A percentile compares a stretch with the other conserved stretches of the same genome.
Evolutionary conservation across 257 asterid genomes (phyloP).

Genomic region (Gentiana straminea): DNA sequence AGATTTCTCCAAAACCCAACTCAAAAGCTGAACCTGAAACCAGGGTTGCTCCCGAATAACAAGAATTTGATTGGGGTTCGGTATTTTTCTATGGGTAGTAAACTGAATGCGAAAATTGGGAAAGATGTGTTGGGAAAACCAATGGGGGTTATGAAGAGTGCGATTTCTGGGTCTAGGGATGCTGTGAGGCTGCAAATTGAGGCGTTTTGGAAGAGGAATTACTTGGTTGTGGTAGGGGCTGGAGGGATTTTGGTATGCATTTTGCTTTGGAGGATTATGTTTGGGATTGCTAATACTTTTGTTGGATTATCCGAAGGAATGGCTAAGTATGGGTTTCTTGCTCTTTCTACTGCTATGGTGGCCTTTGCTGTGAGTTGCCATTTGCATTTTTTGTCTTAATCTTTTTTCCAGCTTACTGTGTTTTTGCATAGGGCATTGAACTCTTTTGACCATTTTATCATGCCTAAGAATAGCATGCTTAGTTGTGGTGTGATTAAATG

Average conservation of each 20-base stretch:
- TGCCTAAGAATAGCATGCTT: neutral
- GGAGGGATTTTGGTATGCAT: constrained; percentile 70
- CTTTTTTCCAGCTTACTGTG: neutral
- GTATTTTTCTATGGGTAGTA: constrained; percentile 41
- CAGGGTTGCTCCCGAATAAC: constrained; percentile 9
- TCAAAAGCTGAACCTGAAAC: constrained; percentile 22
- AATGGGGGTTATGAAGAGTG: constrained; percentile 24
- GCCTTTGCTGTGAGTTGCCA: constrained; percentile 71
- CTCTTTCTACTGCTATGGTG: constrained; percentile 82
- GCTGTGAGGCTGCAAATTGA: constrained; percentile 73
- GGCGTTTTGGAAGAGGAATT: constrained; percentile 88
- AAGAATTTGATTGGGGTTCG: constrained; percentile 39
- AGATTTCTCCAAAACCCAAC: constrained; percentile 17
- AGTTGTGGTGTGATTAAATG: too few relatives aligned
- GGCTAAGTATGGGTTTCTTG: constrained; percentile 95
- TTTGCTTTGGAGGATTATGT: constrained; percentile 78
- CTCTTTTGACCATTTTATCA: neutral
- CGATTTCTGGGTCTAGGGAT: constrained; percentile 45
- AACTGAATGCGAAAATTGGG: constrained; percentile 19
- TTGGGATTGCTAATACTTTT: constrained; percentile 70
- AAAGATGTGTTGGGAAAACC: constrained; percentile 35
- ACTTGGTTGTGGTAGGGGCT: constrained; percentile 53
- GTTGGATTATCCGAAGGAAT: constrained; percentile 85
- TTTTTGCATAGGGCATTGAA: neutral
- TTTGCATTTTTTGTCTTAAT: constrained; percentile 4